Evolutionary conservation across 2,329 filamentous ascomycete species (phyloP), one percentile per base, ranked within the genome.

Genomic region (Aspergillus awamori): DNA sequence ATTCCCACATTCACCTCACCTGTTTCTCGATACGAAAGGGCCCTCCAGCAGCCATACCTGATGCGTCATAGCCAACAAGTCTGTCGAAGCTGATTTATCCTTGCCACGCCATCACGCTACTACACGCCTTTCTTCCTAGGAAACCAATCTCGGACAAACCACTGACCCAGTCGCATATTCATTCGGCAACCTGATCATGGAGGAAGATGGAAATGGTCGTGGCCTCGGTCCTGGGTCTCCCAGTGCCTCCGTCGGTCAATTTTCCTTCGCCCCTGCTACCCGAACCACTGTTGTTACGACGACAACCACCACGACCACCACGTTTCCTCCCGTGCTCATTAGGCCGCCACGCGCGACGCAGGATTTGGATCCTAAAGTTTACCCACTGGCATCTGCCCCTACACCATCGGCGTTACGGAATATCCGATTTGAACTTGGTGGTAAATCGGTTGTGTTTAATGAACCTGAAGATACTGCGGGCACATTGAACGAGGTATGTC

Each of bases 351-450:
- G 86, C 57, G 86, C 87, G 55, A 83, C 93, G 36, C 82, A 85
- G 61, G 84, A 88, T 57, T 86, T 97, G 60, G 93, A 98, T 76
- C 84, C 89, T 13, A 96, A 96, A 75, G 87, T 95, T 69, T 99
- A 96, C 75, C 95, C 95, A 41, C 82, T 99, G 30, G 94, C 94
- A 39, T 84, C 86, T 64, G 88, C 91, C 53, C 89, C 92, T 1
- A 96, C 93, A 1, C 95, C 95, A 2, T 85, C 87, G 15, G 88
- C 90, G 55, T 81, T 99, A 62, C 87, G 87, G 64, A 88, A 87
- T 59, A 90, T 98, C 72, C 88, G 86, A 43, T 93, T 96, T 69
- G 87, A 89, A 55, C 80, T 90, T 38, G 85, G 86, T 52, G 85
- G 87, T 48, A 81, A 82, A 60, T 80, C 85, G 7, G 83, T 87